Evolutionary conservation across 768 basidiomycete species (phyloP), one percentile per base, ranked within the genome.

Genomic region (Lentinula boryana): DNA sequence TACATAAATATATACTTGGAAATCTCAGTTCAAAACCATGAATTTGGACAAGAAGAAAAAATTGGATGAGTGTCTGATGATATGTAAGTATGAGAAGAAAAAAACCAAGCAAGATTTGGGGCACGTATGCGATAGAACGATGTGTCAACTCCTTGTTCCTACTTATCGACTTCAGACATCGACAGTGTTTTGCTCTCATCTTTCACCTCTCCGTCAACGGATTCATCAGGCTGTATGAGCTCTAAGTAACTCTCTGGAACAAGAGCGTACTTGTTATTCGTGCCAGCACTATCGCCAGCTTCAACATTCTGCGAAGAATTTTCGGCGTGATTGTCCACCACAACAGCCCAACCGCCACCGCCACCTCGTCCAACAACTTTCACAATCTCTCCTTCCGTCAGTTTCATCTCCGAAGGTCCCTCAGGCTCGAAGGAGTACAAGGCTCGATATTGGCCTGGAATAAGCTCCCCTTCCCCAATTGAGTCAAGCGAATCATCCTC

Each of bases 181-280:
- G 21, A 5, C 46, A 23, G 9, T 7, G 21, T 48, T 23, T 23
- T 23, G 18, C 8, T 48, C n/a, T 23, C 46, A 4, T 48, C 46
- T 12, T 48, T 48, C 46, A 48, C 46, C 12, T 48, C 46, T 35
- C 65, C 71, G 23, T 71, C 73, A 6, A 68, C 69, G 58, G 69
- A 73, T 66, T 69, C 70, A 67, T 82, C 80, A 63, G 82, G 66
- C 67, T 75, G 77, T 16, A 86, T 75, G 15, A 76, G 70, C 68
- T 88, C 87, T 64, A 92, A 67, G 74, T 92, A 91, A 62, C 88
- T 85, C 72, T 91, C 90, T 0, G 90, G 90, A 6, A 92, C 90
- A 35, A 92, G 79, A 6, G 88, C 89, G 72, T 90, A 88, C 32
- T 57, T 57, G 23, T 44, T 43, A 12, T 23, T 67, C 13, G 71